Conservation (phyloP, 441 rosid genomes). For the Brassica hybrid region DNA sequence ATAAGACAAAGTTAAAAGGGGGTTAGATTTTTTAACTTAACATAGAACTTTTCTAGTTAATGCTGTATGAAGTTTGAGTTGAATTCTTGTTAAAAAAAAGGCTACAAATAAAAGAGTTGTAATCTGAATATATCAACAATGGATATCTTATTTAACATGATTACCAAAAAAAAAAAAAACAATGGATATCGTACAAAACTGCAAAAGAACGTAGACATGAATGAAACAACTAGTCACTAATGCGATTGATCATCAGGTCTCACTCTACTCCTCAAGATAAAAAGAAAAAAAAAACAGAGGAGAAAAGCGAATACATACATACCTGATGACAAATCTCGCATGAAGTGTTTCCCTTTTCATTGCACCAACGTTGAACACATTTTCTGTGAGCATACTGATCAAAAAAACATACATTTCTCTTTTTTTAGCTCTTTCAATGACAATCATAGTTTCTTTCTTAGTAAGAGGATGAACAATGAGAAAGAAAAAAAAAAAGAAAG, state of each 20-base stretch:
- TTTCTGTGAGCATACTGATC: slow-evolving; percentile 82
- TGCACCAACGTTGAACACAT: slow-evolving; percentile 95
- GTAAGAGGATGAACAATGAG: not conserved
- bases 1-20: slow-evolving; percentile 15
- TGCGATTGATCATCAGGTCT: not conserved
- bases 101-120: not conserved
- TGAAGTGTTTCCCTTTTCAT: slow-evolving; percentile 82
- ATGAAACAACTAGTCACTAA: not conserved
- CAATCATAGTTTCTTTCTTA: not conserved
- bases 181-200: not conserved
- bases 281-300: not conserved
- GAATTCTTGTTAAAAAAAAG: not conserved
- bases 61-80: not conserved
- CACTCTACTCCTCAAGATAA: not conserved
- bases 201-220: not conserved
- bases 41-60: not conserved
- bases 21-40: slow-evolving; percentile 1
- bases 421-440: not conserved
- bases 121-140: not conserved
- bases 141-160: not conserved
- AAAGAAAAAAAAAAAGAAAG: not conserved
- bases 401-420: not conserved
- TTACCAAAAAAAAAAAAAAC: not conserved
- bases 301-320: slow-evolving; percentile 11
- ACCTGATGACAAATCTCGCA: slow-evolving; percentile 94